A percentile compares a stretch with the other conserved stretches of the same genome.
Evolutionary conservation across 2,329 filamentous ascomycete genomes (phyloP).

Genomic region (Plectosphaerella sp.): DNA sequence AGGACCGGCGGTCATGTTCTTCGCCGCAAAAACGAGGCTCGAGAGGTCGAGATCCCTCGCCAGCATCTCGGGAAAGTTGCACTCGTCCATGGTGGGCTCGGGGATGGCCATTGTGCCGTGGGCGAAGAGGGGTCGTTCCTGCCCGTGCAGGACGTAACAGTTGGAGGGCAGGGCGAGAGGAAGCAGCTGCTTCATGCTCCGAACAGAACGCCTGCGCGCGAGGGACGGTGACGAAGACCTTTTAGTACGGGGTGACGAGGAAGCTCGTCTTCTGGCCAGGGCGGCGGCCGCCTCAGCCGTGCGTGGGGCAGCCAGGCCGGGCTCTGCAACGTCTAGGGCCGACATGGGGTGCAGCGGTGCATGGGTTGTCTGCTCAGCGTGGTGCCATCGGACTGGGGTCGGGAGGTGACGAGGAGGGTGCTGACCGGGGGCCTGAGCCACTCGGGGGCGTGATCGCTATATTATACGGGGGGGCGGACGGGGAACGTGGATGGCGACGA

Average conservation of each 20-base stretch:
- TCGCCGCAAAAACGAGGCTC: constrained; percentile 41
- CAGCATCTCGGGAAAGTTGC: constrained; percentile 53
- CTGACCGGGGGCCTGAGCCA: neutral
- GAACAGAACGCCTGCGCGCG: constrained; percentile 27
- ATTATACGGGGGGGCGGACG: constrained; percentile 1
- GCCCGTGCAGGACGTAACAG: constrained; percentile 3
- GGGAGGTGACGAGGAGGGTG: neutral
- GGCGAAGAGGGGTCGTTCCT: neutral
- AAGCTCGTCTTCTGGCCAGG: constrained; percentile 9
- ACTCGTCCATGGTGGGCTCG: constrained; percentile 23
- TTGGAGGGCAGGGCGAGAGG: constrained; percentile 27
- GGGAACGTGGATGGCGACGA: neutral
- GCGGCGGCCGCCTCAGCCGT: constrained; percentile 4
- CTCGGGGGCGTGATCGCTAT: constrained; percentile 1
- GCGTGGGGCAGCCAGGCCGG: constrained; percentile 12
- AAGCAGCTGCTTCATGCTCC: constrained; percentile 33
- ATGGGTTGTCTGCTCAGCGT: constrained; percentile 7
- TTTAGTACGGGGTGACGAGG: constrained; percentile 12
- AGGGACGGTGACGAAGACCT: constrained; percentile 12
- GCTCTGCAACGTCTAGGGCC: constrained; percentile 13
- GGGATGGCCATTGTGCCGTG: neutral
- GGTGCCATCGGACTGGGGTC: constrained; percentile 12
- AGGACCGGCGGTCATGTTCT: constrained; percentile 47
- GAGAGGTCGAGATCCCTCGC: constrained; percentile 49
- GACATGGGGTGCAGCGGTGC: constrained; percentile 14